phyloP scores from a whole-genome alignment of 805 yeast genomes.

The Tetrapisispora namnaoensis region DNA sequence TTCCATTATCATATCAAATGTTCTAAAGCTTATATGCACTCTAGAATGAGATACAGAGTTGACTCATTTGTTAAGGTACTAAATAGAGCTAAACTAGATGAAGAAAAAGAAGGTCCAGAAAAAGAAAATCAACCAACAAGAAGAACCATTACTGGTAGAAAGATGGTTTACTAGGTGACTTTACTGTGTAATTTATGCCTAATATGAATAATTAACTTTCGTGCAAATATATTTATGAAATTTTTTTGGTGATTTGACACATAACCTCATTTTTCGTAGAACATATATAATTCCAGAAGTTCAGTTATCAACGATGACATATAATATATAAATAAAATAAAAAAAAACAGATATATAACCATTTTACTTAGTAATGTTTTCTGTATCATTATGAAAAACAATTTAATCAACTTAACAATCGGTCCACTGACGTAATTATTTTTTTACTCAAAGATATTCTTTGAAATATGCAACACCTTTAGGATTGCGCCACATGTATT shows the following conservation, averaged over 20 bases:
- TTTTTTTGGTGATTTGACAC: too few relatives aligned
- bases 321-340: too few relatives aligned
- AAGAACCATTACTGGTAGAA: slow-evolving; percentile 29
- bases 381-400: too few relatives aligned
- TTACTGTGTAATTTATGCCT: neutral
- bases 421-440: neutral
- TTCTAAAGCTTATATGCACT: slow-evolving; percentile 95
- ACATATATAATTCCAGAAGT: too few relatives aligned
- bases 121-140: slow-evolving; percentile 13
- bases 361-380: too few relatives aligned
- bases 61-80: slow-evolving; percentile 88
- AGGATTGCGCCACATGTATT: too few relatives aligned
- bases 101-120: slow-evolving; percentile 38
- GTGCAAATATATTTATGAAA: neutral
- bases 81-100: slow-evolving; percentile 94
- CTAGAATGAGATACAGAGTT: slow-evolving; percentile 95
- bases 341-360: too few relatives aligned
- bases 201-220: too few relatives aligned
- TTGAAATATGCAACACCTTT: too few relatives aligned
- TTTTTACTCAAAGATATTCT: too few relatives aligned
- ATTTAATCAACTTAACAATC: neutral
- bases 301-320: too few relatives aligned
- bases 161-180: slow-evolving; percentile 21
- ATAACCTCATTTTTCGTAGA: neutral
- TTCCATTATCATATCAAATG: slow-evolving; percentile 98